phyloP scores from a whole-genome alignment of 2,329 filamentous ascomycete genomes.

The Venturia nashicola region DNA sequence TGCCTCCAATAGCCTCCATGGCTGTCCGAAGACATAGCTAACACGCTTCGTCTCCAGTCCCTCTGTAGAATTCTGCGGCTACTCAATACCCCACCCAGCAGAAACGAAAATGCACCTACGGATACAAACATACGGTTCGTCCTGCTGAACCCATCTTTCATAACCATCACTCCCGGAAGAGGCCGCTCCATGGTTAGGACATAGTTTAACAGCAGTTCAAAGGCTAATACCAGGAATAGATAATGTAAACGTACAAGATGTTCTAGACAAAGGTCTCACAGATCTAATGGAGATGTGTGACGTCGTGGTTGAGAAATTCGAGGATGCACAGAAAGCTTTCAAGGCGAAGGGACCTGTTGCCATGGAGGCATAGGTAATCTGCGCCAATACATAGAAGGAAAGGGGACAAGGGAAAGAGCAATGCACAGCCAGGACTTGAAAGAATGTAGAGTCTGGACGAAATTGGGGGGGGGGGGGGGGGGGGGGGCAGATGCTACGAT shows the following conservation, averaged over 20 bases:
- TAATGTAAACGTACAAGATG: slow-evolving; percentile 67
- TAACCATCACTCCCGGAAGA: too few relatives aligned
- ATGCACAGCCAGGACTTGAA: too few relatives aligned
- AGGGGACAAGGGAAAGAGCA: too few relatives aligned
- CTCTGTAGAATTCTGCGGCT: slow-evolving; percentile 94
- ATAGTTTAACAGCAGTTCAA: not conserved
- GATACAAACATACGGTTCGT: slow-evolving; percentile 89
- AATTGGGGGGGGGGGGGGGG: too few relatives aligned
- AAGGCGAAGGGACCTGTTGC: not conserved
- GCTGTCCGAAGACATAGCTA: not conserved
- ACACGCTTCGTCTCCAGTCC: slow-evolving; percentile 44
- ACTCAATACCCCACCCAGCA: slow-evolving; percentile 92
- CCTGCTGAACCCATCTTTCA: not conserved
- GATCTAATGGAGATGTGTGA: slow-evolving; percentile 90
- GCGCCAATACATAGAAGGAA: too few relatives aligned
- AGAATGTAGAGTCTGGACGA: too few relatives aligned
- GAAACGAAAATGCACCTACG: slow-evolving; percentile 94
- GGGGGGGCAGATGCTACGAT: not conserved
- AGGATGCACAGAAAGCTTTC: slow-evolving; percentile 30
- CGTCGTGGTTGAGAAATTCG: slow-evolving; percentile 85
- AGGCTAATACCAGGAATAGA: slow-evolving; percentile 36
- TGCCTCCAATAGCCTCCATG: not conserved
- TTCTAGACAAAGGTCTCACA: slow-evolving; percentile 76
- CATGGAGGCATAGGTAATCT: not conserved
- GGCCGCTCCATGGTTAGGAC: too few relatives aligned